Base-by-base conservation (phyloP, 2,329 filamentous ascomycete species). In the Cytospora mali region DNA sequence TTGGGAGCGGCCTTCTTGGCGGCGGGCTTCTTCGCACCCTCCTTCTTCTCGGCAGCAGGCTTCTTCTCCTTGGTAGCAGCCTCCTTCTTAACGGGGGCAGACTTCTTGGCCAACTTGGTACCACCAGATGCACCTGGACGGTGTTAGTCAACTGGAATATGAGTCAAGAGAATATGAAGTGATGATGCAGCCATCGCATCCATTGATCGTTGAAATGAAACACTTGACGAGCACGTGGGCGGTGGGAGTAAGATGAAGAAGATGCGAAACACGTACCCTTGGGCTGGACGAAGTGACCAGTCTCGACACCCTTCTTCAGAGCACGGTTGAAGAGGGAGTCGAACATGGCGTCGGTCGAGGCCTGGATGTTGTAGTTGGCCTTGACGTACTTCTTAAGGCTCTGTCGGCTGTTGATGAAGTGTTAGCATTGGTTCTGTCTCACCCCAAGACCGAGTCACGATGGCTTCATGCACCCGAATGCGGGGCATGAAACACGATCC, bases 251-350 rank as follows among this genome's bases (percentile, higher is more conserved):
- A 6, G 29, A 42, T 42, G 46, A 28, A 28, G 5, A n/a, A 33
- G 16, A 48, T 46, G 55, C 3, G 46, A 23, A 42, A 53, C 33
- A 81, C 86, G 69, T 84, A 92, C 92, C 93, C 87, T 97, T 97
- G 73, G 93, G 93, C 76, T 94, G 92, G 73, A 88, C 84, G 75
- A 97, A 97, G 71, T 91, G 84, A 67, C 91, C 91, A 83, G 90
- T 93, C 73, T 96, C 91, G 71, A 93, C 92, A 76, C 93, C 93
- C 64, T 82, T 80, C 79, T 89, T 87, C 74, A 96, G 83, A 59
- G 92, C 91, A 77, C 89, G 90, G 87, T 95, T 95, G 86, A 96
- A 92, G 72, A 93, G 88, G 66, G 84, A 84, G 73, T 84, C 84
- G 77, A 87, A 87, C 84, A 86, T 86, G 71, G 80, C 80, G 74